Percentiles rank a stretch among this genome's conserved stretches.
Conservation (phyloP, 352 stramenopile species). For the Phytophthora meadii region DNA sequence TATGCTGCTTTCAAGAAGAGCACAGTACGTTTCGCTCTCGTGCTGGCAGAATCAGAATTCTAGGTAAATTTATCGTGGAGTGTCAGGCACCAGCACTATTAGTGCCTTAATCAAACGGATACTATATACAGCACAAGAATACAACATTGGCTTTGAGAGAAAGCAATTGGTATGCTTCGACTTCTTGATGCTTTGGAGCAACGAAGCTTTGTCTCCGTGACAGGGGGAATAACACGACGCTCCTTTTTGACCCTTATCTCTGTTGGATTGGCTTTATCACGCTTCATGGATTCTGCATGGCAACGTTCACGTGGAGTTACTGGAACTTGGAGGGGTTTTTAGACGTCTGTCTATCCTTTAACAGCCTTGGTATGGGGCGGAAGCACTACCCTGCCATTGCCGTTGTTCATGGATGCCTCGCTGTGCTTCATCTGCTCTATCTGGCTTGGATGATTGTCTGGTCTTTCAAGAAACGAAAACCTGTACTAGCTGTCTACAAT, state of each 20-base stretch:
- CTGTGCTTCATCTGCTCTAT: slow-evolving; percentile 15
- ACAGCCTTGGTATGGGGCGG: slow-evolving; percentile 11
- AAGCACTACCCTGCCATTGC: slow-evolving; percentile 15
- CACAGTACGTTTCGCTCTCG: slow-evolving; percentile 78
- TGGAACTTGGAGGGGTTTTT: slow-evolving; percentile 20
- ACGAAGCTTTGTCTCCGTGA: neutral
- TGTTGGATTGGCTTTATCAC: slow-evolving; percentile 22
- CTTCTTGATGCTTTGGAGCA: neutral
- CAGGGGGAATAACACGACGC: neutral
- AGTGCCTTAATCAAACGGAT: no score
- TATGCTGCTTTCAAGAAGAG: slow-evolving; percentile 81
- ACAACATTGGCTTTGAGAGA: no score
- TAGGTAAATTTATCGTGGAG: slow-evolving; percentile 19
- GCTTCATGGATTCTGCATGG: slow-evolving; percentile 16
- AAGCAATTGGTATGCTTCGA: neutral
- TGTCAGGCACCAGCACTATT: no score
- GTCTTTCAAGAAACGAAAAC: slow-evolving; percentile 28
- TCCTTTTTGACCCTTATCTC: slow-evolving; percentile 11
- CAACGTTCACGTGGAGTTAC: slow-evolving; percentile 21
- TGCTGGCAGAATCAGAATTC: slow-evolving; percentile 80
- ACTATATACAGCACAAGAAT: no score
- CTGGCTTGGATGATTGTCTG: slow-evolving; percentile 32
- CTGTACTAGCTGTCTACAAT: slow-evolving; percentile 27
- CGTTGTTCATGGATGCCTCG: slow-evolving; percentile 19
- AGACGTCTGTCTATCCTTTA: slow-evolving; percentile 17